Conservation (phyloP, 352 stramenopile genomes). For the Phytophthora pistaciae region DNA sequence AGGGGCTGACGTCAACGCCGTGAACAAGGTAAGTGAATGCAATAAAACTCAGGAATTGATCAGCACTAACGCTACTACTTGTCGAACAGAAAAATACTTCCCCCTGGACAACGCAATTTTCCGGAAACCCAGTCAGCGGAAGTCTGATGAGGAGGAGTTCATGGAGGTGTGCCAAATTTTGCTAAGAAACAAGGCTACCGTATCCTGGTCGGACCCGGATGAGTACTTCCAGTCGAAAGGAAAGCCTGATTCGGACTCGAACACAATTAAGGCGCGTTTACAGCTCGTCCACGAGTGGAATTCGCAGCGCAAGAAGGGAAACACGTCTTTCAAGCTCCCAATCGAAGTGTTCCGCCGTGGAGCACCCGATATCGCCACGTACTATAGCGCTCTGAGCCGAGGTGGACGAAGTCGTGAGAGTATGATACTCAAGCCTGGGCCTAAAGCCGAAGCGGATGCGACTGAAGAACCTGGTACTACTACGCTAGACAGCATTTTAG, state of each 20-base stretch:
- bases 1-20: constrained; percentile 13
- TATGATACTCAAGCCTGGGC: not conserved
- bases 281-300: constrained; percentile 17
- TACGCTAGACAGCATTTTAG: not conserved
- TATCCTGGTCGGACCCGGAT: constrained; percentile 6
- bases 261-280: constrained; percentile 5
- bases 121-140: constrained; percentile 6
- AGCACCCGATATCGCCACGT: constrained; percentile 11
- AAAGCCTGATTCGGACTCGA: not conserved
- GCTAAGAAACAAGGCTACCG: constrained; percentile 2
- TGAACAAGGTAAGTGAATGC: constrained; percentile 9
- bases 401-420: constrained; percentile 1
- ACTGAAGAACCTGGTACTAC: not conserved
- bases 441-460: not conserved
- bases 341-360: constrained; percentile 22
- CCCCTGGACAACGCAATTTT: constrained; percentile 18
- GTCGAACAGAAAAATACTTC: constrained; percentile 7
- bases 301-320: constrained; percentile 4
- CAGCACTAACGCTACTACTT: not conserved
- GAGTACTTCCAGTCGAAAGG: constrained; percentile 8
- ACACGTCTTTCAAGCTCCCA: constrained; percentile 3
- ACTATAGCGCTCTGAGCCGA: constrained; percentile 11
- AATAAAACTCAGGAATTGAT: not conserved
- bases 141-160: constrained; percentile 13
- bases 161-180: constrained; percentile 14